Conservation (phyloP, 257 asterid species). For the Jacaranda mimosifolia region DNA sequence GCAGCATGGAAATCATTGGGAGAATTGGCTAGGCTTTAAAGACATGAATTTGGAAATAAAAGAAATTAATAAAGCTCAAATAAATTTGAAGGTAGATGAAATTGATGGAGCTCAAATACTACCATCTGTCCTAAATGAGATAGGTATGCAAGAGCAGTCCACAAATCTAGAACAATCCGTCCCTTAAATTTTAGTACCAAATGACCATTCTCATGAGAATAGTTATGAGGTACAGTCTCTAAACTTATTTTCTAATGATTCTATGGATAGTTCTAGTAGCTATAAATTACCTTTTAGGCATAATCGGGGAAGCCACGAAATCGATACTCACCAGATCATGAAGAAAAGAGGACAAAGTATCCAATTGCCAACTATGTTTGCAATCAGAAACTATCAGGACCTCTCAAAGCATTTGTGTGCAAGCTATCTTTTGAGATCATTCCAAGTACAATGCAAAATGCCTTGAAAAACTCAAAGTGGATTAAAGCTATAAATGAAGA, state of each 20-base stretch:
- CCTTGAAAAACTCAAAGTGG: neutral
- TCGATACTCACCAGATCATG: neutral
- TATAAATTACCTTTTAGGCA: neutral
- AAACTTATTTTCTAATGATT: neutral
- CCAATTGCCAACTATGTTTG: neutral
- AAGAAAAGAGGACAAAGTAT: neutral
- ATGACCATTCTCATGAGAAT: slow-evolving; percentile 25
- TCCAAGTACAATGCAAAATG: neutral
- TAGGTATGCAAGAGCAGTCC: no score
- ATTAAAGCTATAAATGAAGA: neutral
- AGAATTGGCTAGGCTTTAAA: neutral
- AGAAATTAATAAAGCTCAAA: no score
- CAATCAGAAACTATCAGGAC: neutral
- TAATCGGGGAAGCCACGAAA: neutral
- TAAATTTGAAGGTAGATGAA: no score
- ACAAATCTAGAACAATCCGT: neutral
- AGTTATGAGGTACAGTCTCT: slow-evolving; percentile 1
- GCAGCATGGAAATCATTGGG: neutral
- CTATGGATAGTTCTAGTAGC: neutral
- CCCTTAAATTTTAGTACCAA: neutral
- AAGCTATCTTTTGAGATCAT: neutral
- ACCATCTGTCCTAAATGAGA: no score
- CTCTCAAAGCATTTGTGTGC: neutral
- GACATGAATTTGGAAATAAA: neutral
- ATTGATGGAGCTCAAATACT: no score